phyloP scores from a whole-genome alignment of 306 rosid genomes.

The Quercus engelmannii region DNA sequence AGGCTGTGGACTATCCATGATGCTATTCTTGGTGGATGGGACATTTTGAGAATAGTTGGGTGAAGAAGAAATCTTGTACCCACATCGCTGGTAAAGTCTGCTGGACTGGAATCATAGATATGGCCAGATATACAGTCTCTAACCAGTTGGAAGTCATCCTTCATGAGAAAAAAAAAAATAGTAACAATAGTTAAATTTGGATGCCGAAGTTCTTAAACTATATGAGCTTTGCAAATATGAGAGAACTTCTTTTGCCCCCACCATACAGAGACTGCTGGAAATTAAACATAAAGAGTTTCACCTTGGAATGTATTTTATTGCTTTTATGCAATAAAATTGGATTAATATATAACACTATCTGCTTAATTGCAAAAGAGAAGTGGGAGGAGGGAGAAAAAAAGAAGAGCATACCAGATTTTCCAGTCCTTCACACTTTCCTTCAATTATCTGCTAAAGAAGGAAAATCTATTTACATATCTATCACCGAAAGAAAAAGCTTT shows the following conservation, averaged over 20 bases:
- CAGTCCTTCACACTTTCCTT: conserved; percentile 50
- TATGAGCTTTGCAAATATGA: not conserved
- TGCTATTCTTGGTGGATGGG: conserved; percentile 75
- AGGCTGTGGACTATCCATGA: conserved; percentile 74
- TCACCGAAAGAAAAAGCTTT: not conserved
- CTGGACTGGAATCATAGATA: conserved; percentile 94
- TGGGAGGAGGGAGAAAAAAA: not conserved
- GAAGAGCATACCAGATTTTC: conserved; percentile 56
- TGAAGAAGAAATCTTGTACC: conserved; percentile 83
- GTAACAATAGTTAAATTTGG: not conserved
- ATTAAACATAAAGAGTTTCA: not conserved
- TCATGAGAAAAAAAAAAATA: conserved; percentile 21
- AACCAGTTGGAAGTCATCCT: conserved; percentile 78
- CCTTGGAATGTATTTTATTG: no score
- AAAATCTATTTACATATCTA: conserved; percentile 20
- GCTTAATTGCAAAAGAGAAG: conserved; percentile 16
- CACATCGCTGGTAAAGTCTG: conserved; percentile 92
- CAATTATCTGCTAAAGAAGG: conserved; percentile 63
- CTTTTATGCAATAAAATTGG: not conserved
- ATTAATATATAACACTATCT: not conserved
- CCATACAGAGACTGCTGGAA: not conserved
- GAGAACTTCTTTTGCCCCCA: not conserved
- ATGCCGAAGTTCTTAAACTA: not conserved
- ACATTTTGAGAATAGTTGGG: conserved; percentile 67
- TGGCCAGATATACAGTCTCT: conserved; percentile 77